phyloP scores from a whole-genome alignment of 192 early-diverging fungal genomes.

The Coemansia erecta region DNA sequence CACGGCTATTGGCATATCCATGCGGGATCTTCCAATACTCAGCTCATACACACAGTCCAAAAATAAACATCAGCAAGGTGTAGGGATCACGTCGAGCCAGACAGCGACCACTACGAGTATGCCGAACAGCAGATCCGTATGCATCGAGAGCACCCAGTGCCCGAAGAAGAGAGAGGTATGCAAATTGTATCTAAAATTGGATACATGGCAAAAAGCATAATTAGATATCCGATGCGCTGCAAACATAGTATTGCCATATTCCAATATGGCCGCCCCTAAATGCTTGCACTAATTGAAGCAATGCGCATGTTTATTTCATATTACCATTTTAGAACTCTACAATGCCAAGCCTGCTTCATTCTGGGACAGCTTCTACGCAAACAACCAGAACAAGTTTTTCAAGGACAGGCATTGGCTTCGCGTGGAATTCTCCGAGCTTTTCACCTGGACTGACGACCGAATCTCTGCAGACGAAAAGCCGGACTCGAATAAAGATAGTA shows the following conservation, averaged over 20 bases:
- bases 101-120: slow-evolving; percentile 74
- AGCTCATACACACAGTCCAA: not conserved
- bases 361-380: slow-evolving; percentile 78
- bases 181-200: no score
- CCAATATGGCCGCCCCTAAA: not conserved
- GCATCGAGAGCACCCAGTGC: slow-evolving; percentile 72
- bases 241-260: not conserved
- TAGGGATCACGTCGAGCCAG: slow-evolving; percentile 95
- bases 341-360: slow-evolving; percentile 56
- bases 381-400: slow-evolving; percentile 86
- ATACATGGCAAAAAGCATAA: not conserved
- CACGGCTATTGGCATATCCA: no score
- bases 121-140: slow-evolving; percentile 73
- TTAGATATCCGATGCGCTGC: not conserved
- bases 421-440: slow-evolving; percentile 90
- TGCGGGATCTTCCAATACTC: no score
- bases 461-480: slow-evolving; percentile 12
- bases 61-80: not conserved
- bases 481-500: not conserved
- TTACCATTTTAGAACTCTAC: slow-evolving; percentile 42
- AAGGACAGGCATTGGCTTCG: slow-evolving; percentile 96
- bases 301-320: not conserved
- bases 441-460: slow-evolving; percentile 47
- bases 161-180: slow-evolving; percentile 49
- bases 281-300: not conserved